Base-by-base conservation (phyloP, 1,139 yeast genomes). In the Pichia inconspicua region DNA sequence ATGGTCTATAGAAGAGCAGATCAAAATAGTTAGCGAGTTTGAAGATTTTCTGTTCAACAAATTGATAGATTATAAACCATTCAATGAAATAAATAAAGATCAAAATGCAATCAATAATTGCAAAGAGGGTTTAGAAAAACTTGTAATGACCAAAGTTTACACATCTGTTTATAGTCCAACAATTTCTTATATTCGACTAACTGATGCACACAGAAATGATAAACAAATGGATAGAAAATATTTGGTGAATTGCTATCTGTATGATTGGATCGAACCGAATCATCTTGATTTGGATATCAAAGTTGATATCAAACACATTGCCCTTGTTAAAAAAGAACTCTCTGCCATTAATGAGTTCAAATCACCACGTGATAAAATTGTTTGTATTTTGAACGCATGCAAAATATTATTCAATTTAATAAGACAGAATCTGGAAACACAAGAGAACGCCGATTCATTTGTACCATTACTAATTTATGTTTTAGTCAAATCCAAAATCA, bases 341-440 rank as follows among this genome's bases (percentile, higher is more conserved):
- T 71, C 74, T 54, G 89, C 88, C 59, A 80, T 92, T 59, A 85
- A 86, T 63, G 75, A 78, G 48, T 94, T 84, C 64, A 77, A 95
- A 58, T 94, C 97, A 0, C 98, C 98, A 11, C 73, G 98, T 48
- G 98, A 94, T 61, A 94, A 94, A 62, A 82, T 89, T 53, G 88
- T 92, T 43, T 92, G 98, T 63, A 73, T 92, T 9, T 71, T 94
- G 52, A 94, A 94, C 66, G 82, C 94, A 49, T 90, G 97, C 63
- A 92, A 92, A 64, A 90, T 92, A 15, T 83, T 94, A 9, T 89
- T 89, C 70, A 95, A 96, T 17, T 73, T 87, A 48, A 75, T 94
- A 48, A 80, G 89, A 55, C 84, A 82, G 49, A 63, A 63, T 41
- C 84, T 82, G 49, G 62, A 63, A 47, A 60, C 61, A 44, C 48